Evolutionary conservation across 495 filamentous ascomycete species (phyloP).

Genomic region (Penicillium canariense): DNA sequence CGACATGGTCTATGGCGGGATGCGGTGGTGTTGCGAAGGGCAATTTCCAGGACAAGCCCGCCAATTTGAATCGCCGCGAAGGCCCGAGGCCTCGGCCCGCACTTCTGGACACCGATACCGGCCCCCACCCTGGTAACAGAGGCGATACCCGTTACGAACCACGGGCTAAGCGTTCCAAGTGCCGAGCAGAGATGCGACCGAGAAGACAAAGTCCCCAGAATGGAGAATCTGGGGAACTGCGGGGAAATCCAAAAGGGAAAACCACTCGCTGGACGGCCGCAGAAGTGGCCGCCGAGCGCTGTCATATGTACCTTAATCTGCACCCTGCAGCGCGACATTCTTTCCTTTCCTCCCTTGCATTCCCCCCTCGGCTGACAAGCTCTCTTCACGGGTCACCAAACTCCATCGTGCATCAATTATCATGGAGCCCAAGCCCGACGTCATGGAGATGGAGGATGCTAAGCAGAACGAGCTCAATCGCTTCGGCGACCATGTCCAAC

Average conservation of each 20-base stretch:
- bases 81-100: constrained; percentile 3
- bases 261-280: background rate
- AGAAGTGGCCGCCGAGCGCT: constrained; percentile 14
- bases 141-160: background rate
- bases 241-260: constrained; percentile 1
- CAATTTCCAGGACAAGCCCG: background rate
- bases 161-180: background rate
- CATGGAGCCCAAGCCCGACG: constrained; percentile 22
- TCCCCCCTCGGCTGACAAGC: background rate
- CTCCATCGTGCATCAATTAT: background rate
- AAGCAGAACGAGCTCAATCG: constrained; percentile 13
- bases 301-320: background rate
- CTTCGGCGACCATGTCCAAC: constrained; percentile 14
- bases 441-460: constrained; percentile 18
- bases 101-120: constrained; percentile 1
- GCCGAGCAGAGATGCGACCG: background rate
- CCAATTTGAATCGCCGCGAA: background rate
- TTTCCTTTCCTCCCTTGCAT: background rate
- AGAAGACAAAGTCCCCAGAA: background rate
- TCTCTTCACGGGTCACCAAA: background rate
- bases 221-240: constrained; percentile 12
- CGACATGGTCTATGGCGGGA: constrained; percentile 50
- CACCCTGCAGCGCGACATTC: background rate
- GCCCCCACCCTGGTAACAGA: background rate
- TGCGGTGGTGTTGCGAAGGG: background rate